Conservation (phyloP, 2,329 filamentous ascomycete species). For the Colletotrichum eleusines region DNA sequence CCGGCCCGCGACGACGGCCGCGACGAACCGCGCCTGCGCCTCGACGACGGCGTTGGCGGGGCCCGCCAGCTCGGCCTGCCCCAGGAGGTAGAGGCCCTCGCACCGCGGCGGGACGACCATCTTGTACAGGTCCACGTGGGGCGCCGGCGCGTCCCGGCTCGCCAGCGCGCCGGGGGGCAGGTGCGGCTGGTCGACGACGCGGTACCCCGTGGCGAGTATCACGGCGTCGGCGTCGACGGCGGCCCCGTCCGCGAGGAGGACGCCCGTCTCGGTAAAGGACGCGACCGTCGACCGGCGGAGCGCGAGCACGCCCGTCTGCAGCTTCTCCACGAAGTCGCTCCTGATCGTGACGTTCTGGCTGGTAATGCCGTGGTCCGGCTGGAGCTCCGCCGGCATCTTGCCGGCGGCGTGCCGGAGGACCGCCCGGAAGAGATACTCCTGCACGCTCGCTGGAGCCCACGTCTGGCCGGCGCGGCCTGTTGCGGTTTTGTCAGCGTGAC, state of each 20-base stretch:
- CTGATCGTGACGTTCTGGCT: slow-evolving; percentile 51
- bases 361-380: slow-evolving; percentile 51
- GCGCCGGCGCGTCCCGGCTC: slow-evolving; percentile 41
- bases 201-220: slow-evolving; percentile 63
- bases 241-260: slow-evolving; percentile 58
- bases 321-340: slow-evolving; percentile 50
- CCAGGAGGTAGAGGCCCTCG: slow-evolving; percentile 51
- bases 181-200: slow-evolving; percentile 44
- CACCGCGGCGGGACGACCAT: slow-evolving; percentile 48
- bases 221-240: slow-evolving; percentile 58
- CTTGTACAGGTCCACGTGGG: slow-evolving; percentile 50
- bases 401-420: slow-evolving; percentile 50
- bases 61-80: slow-evolving; percentile 50
- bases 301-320: slow-evolving; percentile 49
- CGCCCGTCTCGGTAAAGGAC: slow-evolving; percentile 45
- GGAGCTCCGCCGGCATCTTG: slow-evolving; percentile 48
- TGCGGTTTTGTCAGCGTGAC: background rate
- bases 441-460: slow-evolving; percentile 46
- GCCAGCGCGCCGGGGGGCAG: slow-evolving; percentile 46
- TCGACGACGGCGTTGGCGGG: slow-evolving; percentile 50
- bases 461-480: slow-evolving; percentile 48
- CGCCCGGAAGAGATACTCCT: slow-evolving; percentile 49
- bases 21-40: slow-evolving; percentile 51
- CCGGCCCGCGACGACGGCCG: slow-evolving; percentile 47
- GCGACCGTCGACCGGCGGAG: slow-evolving; percentile 50